phyloP scores from a whole-genome alignment of 768 basidiomycete genomes.

The Rickenella mellea region DNA sequence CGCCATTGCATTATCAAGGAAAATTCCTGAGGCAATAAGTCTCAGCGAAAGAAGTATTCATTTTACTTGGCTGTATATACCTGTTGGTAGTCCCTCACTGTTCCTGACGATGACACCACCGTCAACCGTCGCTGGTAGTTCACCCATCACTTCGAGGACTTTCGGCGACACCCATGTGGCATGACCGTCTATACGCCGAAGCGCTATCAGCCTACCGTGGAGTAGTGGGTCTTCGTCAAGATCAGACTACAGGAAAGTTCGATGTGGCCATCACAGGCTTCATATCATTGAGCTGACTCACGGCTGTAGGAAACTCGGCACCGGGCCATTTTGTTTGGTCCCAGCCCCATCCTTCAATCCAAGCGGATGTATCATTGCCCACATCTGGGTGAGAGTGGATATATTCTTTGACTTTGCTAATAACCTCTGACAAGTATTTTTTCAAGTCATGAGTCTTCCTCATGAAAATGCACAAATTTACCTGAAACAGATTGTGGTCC shows the following conservation, averaged over 20 bases:
- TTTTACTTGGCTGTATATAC: conserved; percentile 22
- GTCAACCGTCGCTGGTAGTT: conserved; percentile 51
- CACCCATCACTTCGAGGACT: conserved; percentile 53
- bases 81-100: conserved; percentile 53
- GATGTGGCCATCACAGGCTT: neutral
- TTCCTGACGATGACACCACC: conserved; percentile 72
- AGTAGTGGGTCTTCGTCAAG: conserved; percentile 64
- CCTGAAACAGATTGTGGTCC: conserved; percentile 28
- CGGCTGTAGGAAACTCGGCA: conserved; percentile 62
- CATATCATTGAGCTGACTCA: conserved; percentile 20
- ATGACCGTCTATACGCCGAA: conserved; percentile 75
- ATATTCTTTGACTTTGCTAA: conserved; percentile 49
- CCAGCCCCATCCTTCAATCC: conserved; percentile 90
- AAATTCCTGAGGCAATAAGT: conserved; percentile 37
- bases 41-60: neutral
- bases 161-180: conserved; percentile 78
- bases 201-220: conserved; percentile 56
- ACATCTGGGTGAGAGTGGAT: conserved; percentile 50
- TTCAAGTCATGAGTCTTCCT: neutral
- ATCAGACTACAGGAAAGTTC: conserved; percentile 42
- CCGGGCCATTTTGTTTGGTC: conserved; percentile 78
- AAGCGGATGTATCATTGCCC: conserved; percentile 39
- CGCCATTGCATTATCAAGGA: conserved; percentile 82
- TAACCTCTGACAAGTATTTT: conserved; percentile 37
- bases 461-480: neutral